These are phyloP conservation scores for Nymphaea colorata DNA, from an alignment of 164 flowering plant species.

Conservation along the genomic window DNA sequence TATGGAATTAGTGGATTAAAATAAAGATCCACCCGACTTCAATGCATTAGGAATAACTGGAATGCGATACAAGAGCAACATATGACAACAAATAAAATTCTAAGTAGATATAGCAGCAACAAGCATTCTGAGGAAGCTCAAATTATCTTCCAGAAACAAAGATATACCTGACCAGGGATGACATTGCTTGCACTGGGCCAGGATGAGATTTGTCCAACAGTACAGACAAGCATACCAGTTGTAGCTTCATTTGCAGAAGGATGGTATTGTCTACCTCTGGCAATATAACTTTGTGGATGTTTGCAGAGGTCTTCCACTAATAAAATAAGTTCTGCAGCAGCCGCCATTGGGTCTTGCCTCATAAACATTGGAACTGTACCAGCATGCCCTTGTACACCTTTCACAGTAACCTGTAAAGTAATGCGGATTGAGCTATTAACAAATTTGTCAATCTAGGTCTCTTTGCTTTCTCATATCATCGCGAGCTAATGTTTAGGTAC, in stretches of 20 bases:
- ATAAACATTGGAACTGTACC: constrained; percentile 97
- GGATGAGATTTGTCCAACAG: constrained; percentile 90
- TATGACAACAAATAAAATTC: no score
- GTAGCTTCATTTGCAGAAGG: constrained; percentile 34
- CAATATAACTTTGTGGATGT: constrained; percentile 47
- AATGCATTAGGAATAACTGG: no score
- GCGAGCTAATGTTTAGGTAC: no score
- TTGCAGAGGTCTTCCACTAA: constrained; percentile 74
- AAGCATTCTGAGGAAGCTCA: no score
- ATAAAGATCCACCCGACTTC: no score
- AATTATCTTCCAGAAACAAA: no score
- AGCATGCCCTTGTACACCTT: constrained; percentile 97
- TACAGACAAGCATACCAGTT: constrained; percentile 79
- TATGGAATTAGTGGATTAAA: no score
- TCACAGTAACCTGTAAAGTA: constrained; percentile 68
- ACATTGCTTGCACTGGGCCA: constrained; percentile 99
- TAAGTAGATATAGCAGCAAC: no score
- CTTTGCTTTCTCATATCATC: no score
- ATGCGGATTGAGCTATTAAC: neutral
- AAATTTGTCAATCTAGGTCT: neutral
- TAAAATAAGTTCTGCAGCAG: constrained; percentile 84
- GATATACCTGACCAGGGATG: constrained; percentile 86
- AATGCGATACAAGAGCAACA: no score
- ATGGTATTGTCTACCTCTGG: constrained; percentile 45
- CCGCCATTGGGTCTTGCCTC: constrained; percentile 95